These are phyloP conservation scores for Phanerochaete sordida DNA, from an alignment of 768 basidiomycete genomes.

Conservation along the genomic window DNA sequence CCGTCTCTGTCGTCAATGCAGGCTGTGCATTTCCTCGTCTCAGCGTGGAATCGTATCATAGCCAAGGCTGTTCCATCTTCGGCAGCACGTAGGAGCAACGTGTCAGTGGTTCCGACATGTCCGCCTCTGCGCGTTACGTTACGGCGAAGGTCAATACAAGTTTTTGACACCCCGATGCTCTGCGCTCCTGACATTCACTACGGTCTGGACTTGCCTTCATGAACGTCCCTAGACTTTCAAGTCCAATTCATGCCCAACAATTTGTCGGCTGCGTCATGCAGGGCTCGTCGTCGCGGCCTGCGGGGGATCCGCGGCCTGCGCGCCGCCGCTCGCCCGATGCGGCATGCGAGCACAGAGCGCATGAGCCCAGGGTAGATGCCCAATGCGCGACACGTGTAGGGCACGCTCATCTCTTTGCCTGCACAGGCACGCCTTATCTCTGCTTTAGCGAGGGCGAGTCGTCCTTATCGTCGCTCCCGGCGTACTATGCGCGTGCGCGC, in stretches of 20 bases:
- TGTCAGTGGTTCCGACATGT: no score
- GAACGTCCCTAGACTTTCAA: background rate
- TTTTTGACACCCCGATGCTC: background rate
- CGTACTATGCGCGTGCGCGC: background rate
- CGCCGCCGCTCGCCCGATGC: background rate
- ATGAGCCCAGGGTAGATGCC: background rate
- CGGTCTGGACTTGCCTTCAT: background rate
- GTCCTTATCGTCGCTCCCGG: background rate
- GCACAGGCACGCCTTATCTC: background rate
- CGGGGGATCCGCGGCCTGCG: background rate
- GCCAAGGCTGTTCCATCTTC: no score
- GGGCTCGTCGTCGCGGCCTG: background rate
- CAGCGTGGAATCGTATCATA: no score
- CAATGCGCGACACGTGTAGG: background rate
- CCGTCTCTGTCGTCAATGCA: no score
- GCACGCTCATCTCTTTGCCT: background rate
- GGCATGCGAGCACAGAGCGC: background rate
- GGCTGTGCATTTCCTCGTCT: no score
- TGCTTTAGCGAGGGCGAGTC: background rate
- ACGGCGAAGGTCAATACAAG: background rate
- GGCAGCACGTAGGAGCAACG: no score
- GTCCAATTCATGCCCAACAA: background rate
- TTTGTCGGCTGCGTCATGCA: background rate
- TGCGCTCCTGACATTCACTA: background rate
- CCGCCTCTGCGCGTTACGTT: background rate